Percentiles rank a stretch among this genome's conserved stretches.
Conservation (phyloP, 169 alveolate genomes). For the Plasmodium yoelii region DNA sequence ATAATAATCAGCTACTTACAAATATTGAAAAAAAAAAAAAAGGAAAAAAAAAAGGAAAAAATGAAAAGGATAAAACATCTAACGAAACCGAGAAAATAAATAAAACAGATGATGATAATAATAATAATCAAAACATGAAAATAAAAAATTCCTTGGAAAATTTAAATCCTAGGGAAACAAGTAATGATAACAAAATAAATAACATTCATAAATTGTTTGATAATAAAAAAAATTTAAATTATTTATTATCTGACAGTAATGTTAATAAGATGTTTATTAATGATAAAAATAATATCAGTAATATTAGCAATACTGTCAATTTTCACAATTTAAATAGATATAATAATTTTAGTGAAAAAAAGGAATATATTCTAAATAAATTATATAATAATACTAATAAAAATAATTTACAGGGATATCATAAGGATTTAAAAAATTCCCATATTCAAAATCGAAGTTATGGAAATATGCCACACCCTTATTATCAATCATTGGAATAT, state of each 20-base stretch:
- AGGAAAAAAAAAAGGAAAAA: slow-evolving; percentile 7
- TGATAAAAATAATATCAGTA: neutral
- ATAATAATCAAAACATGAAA: slow-evolving; percentile 2
- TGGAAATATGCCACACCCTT: neutral
- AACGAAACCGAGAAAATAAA: neutral
- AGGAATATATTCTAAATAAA: slow-evolving; percentile 36
- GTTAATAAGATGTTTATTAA: neutral
- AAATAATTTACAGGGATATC: slow-evolving; percentile 56
- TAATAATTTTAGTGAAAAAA: slow-evolving; percentile 22
- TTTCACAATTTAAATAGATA: slow-evolving; percentile 6
- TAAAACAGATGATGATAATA: neutral
- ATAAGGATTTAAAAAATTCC: slow-evolving; percentile 14
- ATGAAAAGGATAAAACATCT: neutral
- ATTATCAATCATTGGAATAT: no score
- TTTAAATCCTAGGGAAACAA: slow-evolving; percentile 34
- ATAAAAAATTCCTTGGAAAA: slow-evolving; percentile 21
- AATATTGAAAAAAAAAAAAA: slow-evolving; percentile 9
- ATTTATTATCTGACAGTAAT: neutral
- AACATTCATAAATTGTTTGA: slow-evolving; percentile 3
- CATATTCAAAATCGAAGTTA: neutral
- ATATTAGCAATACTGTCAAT: neutral
- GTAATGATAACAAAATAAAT: slow-evolving; percentile 31
- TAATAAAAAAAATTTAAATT: slow-evolving; percentile 2
- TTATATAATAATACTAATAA: slow-evolving; percentile 34
- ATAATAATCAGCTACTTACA: neutral